Evolutionary conservation across 306 rosid genomes (phyloP), one percentile per base, ranked within the genome.

Genomic region (Crataegus laevigata): DNA sequence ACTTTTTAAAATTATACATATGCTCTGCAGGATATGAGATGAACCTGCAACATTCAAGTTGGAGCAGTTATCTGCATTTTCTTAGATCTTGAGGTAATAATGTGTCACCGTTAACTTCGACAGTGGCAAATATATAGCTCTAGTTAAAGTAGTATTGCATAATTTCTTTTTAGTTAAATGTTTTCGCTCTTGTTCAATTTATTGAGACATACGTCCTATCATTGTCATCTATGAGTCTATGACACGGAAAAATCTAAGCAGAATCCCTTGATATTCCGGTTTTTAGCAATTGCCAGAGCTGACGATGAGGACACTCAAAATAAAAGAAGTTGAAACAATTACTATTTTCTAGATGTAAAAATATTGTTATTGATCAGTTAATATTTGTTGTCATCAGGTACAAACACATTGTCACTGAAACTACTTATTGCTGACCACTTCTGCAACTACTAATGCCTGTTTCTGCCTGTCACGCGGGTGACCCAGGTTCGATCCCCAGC

Each of bases 361-460:
- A 71, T 32, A 71, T 6, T 21, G 45, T 24, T n/a, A 51, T 29
- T 5, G 43, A 68, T 45, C 59, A 29, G 28, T 19, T 17, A 69
- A 26, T 25, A 14, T 45, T 43, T 68, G 11, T 69, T 28, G 21
- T 71, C 75, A 36, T 34, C 54, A 55, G 34, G 25, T 40, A 55
- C 36, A 55, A 55, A 55, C 43, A 55, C 75, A 1, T 24, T 13
- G 50, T 34, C 24, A 34, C 6, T 14, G 22, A 52, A 66, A 28
- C 50, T 65, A 68, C 17, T 78, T 47, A 67, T 76, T 83, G 68
- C 75, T 76, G 52, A 75, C 82, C 43, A 73, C 82, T 77, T 77
- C 57, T 67, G 70, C 86, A 73, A 81, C 82, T 71, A 80, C 78
- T 55, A 67, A 18, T 51, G 85, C 84, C 77, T 84, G 84, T 74